Evolutionary conservation across 495 filamentous ascomycete species (phyloP), one percentile per base, ranked within the genome.

Genomic region (Talaromyces trachyspermus): DNA sequence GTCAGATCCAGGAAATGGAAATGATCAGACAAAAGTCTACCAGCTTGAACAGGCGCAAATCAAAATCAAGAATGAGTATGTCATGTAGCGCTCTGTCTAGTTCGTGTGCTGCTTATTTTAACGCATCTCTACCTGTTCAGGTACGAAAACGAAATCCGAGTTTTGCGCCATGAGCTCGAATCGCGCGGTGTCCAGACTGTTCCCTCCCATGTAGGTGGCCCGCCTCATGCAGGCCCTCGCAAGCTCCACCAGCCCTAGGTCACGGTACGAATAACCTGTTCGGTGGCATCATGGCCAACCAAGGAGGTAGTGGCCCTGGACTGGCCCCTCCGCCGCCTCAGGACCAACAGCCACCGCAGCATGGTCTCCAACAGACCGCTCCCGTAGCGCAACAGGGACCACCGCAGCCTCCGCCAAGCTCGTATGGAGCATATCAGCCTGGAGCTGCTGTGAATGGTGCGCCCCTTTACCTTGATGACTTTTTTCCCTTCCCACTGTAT

Each of bases 201-300:
- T 61, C 70, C 63, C 46, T 77, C 72, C 61, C 87, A 81, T 64
- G 79, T 81, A 46, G 72, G 65, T 49, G 81, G 50, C 68, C 68
- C 75, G 12, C 75, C 84, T 43, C 85, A 91, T 60, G 78, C 76
- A 32, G 85, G 81, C n/a, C 81, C 84, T 75, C 85, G 3, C 89
- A 91, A 62, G 84, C 85, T 38, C 88, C 88, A 25, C 88, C 88
- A 36, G 75, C 85, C 22, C 84, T 98, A 62, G 89, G 89, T n/a
- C 85, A 92, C 61, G 89, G 92, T 30, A 84, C 86, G 20, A 89
- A 81, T 63, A 90, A 94, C 61, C 74, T 96, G 30, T 97, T 98
- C 59, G 85, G 89, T 52, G 88, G 87, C 19, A 95, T 98, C 54
- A 96, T 98, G 86, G 77, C 92, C 50, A 91, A 90, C 48, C 84